Evolutionary conservation across 2,329 filamentous ascomycete species (phyloP), one percentile per base, ranked within the genome.

Genomic region (Cladosporium sp.): DNA sequence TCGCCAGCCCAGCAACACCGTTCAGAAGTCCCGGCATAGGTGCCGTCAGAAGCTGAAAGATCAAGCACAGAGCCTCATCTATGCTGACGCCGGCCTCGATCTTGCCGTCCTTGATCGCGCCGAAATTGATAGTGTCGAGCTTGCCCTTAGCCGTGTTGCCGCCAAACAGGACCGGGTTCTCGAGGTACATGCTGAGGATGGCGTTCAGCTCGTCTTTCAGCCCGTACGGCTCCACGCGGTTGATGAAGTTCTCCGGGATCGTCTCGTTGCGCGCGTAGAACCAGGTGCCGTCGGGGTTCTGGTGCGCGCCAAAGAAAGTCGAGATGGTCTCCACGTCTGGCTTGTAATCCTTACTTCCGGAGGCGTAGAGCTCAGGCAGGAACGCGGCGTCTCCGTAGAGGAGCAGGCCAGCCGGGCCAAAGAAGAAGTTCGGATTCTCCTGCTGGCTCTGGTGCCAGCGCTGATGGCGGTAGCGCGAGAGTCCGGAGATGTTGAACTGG

Each of bases 161-260:
- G 35, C 72, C 72, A 44, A 74, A 73, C 0, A 69, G 58, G n/a
- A 73, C 70, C 1, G 72, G 72, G 52, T 71, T 64, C 56, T 66
- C 56, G 32, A 66, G 49, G 49, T 74, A 74, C 59, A 65, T 59
- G 3, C 31, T 50, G 31, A 50, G n/a, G 7, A 50, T 43, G 8
- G 38, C 38, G 18, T 43, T 43, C 2, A 32, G 40, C 18, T 43
- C 48, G 31, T 37, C 40, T 18, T 43, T 33, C 3, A 50, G 31
- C 18, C 48, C 48, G 40, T 50, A 50, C 5, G 48, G 34, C 18
- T 22, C 31, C 18, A 28, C 32, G 19, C 48, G 48, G 13, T 33
- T 34, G 31, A 28, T 43, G 14, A 13, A 50, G 48, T 33, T 33
- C 18, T 43, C 31, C 11, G 48, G 48, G 13, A 50, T 50, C 9